These are phyloP conservation scores for Tremella fuciformis DNA, from an alignment of 768 basidiomycete genomes.

Conservation along the genomic window DNA sequence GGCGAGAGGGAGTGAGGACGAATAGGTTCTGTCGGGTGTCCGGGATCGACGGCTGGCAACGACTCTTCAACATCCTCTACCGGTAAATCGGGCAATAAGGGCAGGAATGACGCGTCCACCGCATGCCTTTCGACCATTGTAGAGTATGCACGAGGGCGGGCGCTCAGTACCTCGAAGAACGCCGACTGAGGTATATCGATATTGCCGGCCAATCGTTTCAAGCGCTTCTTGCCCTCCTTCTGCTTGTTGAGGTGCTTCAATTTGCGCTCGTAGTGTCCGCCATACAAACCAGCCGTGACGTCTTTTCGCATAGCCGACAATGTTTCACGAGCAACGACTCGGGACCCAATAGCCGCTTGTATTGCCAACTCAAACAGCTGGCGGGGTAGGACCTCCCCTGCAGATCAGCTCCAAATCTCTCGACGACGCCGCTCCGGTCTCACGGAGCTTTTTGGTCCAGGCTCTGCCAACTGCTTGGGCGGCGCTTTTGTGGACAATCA, in stretches of 20 bases:
- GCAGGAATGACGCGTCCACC: background rate
- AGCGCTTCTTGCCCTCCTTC: conserved; percentile 83
- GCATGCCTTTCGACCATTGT: background rate
- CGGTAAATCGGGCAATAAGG: conserved; percentile 1
- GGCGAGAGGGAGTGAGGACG: background rate
- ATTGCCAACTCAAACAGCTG: conserved; percentile 94
- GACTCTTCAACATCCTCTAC: too few species aligned
- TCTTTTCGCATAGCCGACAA: conserved; percentile 69
- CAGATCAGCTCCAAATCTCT: conserved; percentile 1
- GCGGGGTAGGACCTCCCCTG: conserved; percentile 79
- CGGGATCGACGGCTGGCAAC: background rate
- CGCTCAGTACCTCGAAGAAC: conserved; percentile 79
- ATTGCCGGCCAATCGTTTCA: conserved; percentile 77
- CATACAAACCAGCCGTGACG: conserved; percentile 90
- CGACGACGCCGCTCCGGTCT: background rate
- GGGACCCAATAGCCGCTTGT: conserved; percentile 84
- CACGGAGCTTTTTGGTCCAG: conserved; percentile 92
- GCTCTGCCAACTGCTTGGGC: conserved; percentile 69
- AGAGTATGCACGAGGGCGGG: conserved; percentile 23
- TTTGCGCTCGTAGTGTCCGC: conserved; percentile 93
- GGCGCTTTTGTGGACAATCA: conserved; percentile 80
- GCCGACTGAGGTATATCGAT: conserved; percentile 88
- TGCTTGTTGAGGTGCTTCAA: conserved; percentile 61
- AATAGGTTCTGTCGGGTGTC: background rate
- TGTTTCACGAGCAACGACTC: conserved; percentile 84